Conservation (phyloP, 768 basidiomycete genomes). For the Tulasnella sp. region DNA sequence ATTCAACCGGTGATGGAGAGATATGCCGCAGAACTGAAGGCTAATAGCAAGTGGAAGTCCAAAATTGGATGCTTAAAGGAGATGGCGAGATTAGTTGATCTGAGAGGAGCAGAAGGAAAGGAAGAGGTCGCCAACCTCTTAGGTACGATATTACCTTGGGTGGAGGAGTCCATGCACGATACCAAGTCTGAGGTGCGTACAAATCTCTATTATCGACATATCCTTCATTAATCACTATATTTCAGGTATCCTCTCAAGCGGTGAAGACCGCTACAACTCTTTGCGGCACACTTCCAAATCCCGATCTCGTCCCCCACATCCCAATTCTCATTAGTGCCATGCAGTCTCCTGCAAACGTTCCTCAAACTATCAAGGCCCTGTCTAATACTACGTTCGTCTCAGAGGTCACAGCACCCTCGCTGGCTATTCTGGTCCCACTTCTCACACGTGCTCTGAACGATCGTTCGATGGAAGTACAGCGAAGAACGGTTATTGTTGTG, state of each 20-base stretch:
- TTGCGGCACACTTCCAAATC: conserved; percentile 83
- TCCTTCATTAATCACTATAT: neutral
- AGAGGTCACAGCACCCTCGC: conserved; percentile 90
- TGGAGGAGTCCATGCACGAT: conserved; percentile 89
- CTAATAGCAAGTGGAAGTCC: conserved; percentile 75
- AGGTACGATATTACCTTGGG: conserved; percentile 65
- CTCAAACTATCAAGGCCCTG: conserved; percentile 86
- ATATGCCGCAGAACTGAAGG: conserved; percentile 36
- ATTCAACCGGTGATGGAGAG: conserved; percentile 29
- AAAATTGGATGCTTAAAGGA: conserved; percentile 91
- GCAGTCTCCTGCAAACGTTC: conserved; percentile 71
- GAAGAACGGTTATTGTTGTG: conserved; percentile 84
- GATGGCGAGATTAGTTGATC: conserved; percentile 54
- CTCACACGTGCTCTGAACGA: conserved; percentile 85
- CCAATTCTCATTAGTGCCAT: conserved; percentile 86
- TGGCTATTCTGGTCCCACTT: conserved; percentile 89
- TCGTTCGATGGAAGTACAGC: conserved; percentile 90
- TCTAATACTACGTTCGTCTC: conserved; percentile 94
- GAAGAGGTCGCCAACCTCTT: conserved; percentile 75
- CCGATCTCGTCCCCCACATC: conserved; percentile 83
- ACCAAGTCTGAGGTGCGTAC: conserved; percentile 77
- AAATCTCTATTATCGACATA: neutral
- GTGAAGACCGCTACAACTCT: conserved; percentile 80
- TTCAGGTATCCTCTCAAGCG: conserved; percentile 71
- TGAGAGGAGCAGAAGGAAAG: conserved; percentile 37